A percentile compares a stretch with the other conserved stretches of the same genome.
Evolutionary conservation across 1,139 yeast genomes (phyloP).

Genomic region (Saccharomyces hybrid): DNA sequence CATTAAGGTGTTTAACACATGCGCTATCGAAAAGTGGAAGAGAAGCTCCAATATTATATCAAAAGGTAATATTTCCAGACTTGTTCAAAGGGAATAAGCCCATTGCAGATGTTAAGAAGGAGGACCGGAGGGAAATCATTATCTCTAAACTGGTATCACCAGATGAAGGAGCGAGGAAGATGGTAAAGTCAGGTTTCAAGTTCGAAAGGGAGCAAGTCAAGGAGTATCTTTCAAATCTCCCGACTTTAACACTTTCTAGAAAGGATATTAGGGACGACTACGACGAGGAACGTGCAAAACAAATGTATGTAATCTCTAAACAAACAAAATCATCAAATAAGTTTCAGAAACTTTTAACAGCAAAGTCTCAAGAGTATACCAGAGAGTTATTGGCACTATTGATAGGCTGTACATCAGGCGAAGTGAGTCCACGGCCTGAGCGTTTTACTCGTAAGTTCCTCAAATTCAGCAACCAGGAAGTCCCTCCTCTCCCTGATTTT

Average conservation of each 20-base stretch:
- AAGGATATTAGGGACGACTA: conserved; percentile 15
- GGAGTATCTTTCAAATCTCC: conserved; percentile 24
- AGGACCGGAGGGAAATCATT: neutral
- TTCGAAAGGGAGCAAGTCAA: conserved; percentile 24
- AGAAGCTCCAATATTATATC: neutral
- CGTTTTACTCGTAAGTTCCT: conserved; percentile 7
- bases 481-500: conserved; percentile 33
- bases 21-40: neutral
- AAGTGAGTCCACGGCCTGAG: neutral
- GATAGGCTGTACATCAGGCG: conserved; percentile 11
- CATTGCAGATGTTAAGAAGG: neutral
- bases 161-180: neutral
- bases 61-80: neutral
- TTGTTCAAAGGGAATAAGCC: neutral
- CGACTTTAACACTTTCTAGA: conserved; percentile 15
- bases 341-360: conserved; percentile 10
- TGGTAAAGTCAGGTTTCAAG: neutral
- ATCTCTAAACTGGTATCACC: neutral
- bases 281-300: conserved; percentile 21
- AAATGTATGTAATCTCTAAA: conserved; percentile 6
- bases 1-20: neutral
- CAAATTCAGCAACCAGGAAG: conserved; percentile 20
- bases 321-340: conserved; percentile 6
- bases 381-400: conserved; percentile 21
- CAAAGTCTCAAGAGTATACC: conserved; percentile 10